phyloP scores from a whole-genome alignment of 2,329 filamentous ascomycete genomes.

The Pseudogymnoascus sp. region DNA sequence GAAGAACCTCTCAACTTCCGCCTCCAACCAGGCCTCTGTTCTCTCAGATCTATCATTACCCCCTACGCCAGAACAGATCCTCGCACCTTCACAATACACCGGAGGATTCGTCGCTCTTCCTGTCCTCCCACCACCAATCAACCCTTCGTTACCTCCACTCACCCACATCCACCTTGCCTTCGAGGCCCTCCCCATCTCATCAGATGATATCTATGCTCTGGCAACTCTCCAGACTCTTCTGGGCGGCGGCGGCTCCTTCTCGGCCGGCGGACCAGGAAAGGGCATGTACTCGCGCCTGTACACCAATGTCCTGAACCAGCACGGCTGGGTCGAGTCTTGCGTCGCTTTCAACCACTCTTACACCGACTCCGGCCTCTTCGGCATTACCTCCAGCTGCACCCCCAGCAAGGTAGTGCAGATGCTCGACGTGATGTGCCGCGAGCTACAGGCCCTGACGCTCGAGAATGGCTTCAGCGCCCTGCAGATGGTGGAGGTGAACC shows the following conservation, averaged over 20 bases:
- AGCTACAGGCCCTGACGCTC: constrained; percentile 71
- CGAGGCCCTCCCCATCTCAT: constrained; percentile 85
- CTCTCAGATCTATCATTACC: constrained; percentile 39
- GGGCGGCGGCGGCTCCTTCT: constrained; percentile 93
- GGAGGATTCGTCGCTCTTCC: constrained; percentile 88
- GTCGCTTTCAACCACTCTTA: constrained; percentile 97
- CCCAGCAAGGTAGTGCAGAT: constrained; percentile 73
- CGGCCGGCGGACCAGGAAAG: constrained; percentile 91
- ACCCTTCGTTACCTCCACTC: constrained; percentile 71
- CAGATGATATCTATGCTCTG: constrained; percentile 90
- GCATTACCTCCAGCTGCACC: constrained; percentile 80
- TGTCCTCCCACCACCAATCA: constrained; percentile 67
- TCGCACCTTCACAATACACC: constrained; percentile 72
- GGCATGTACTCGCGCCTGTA: constrained; percentile 98
- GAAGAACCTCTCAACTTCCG: constrained; percentile 78
- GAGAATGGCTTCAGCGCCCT: constrained; percentile 70
- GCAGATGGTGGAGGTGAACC: constrained; percentile 69
- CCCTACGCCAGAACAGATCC: constrained; percentile 49
- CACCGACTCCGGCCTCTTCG: constrained; percentile 91
- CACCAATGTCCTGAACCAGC: constrained; percentile 95
- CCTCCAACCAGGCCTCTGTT: constrained; percentile 55
- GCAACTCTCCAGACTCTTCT: constrained; percentile 93
- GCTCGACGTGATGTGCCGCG: constrained; percentile 92
- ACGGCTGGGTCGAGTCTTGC: constrained; percentile 95
- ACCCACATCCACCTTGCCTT: constrained; percentile 95